Conservation (phyloP, 2,329 filamentous ascomycete species). For the Colletotrichum cordylinicola region DNA sequence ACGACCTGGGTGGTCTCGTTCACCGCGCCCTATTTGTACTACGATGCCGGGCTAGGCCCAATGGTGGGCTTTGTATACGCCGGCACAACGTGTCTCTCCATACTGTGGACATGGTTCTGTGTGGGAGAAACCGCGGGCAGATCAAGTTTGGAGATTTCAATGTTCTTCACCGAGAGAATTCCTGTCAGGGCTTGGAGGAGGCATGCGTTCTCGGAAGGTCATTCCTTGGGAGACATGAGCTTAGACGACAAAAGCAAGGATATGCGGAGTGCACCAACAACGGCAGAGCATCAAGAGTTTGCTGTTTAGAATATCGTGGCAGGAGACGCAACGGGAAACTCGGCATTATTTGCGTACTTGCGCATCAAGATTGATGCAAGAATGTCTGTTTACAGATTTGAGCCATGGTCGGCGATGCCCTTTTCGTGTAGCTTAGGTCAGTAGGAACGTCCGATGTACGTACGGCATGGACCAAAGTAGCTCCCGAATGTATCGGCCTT, state of each 20-base stretch:
- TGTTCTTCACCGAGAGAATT: neutral
- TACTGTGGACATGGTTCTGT: neutral
- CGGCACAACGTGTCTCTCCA: neutral
- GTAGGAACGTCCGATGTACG: neutral
- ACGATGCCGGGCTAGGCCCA: neutral
- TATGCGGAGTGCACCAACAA: neutral
- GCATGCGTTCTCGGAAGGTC: neutral
- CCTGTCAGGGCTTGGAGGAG: neutral
- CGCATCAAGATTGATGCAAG: neutral
- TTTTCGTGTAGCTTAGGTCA: neutral
- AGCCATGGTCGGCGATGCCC: neutral
- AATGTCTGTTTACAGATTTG: neutral
- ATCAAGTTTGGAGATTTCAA: neutral
- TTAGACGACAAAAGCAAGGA: neutral
- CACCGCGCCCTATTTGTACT: neutral
- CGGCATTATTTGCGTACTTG: neutral
- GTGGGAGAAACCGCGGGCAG: neutral
- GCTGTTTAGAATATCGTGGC: neutral
- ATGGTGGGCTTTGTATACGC: neutral
- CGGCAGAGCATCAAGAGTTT: neutral
- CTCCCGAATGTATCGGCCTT: neutral
- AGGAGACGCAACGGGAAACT: neutral
- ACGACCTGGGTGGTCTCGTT: neutral
- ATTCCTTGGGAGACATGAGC: neutral
- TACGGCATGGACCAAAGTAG: neutral